Evolutionary conservation across 768 basidiomycete genomes (phyloP), one percentile per base, ranked within the genome.

Genomic region (Phanerochaete sordida): DNA sequence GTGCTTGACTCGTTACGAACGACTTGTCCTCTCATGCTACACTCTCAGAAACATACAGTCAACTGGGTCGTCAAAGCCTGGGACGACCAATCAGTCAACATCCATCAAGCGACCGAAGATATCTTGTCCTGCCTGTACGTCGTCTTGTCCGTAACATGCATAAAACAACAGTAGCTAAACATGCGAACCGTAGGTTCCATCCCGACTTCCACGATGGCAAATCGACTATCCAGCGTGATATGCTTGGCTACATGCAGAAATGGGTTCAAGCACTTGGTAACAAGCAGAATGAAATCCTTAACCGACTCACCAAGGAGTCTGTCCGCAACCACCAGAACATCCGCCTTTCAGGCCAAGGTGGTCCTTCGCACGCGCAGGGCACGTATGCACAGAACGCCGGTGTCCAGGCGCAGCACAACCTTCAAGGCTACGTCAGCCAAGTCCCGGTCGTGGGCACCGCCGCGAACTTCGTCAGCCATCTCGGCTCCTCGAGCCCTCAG

Each of bases 101-200:
- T 84, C 13, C 78, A 79, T 60, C 71, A 77, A 39, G 65, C 84
- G 11, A 81, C 79, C 0, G 87, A 90, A 50, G 87, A 90, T 16
- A 74, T 87, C 57, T 70, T 89, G 6, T 79, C 86, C 62, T 85
- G 84, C 77, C 67, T 91, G 88, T 88, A 68, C 33, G 85, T 73
- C 2, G 50, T 26, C 15, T 24, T 46, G 16, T 26, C 3, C n/a
- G 15, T 26, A 15, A 13, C 33, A 44, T n/a, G 24, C 28, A 37
- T 13, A 54, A 28, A 19, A 52, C 31, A 31, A 30, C 23, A 27
- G 44, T 13, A 4, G 35, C 35, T 43, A 43, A 43, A 3, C 48
- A 9, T n/a, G n/a, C n/a, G n/a, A n/a, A n/a, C n/a, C n/a, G n/a
- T 51, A 91, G 90, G 24, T 92, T 93, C 80, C 91, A 94, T 70